Conservation (phyloP, 1,284 basidiomycete genomes). For the Nidula niveotomentosa region DNA sequence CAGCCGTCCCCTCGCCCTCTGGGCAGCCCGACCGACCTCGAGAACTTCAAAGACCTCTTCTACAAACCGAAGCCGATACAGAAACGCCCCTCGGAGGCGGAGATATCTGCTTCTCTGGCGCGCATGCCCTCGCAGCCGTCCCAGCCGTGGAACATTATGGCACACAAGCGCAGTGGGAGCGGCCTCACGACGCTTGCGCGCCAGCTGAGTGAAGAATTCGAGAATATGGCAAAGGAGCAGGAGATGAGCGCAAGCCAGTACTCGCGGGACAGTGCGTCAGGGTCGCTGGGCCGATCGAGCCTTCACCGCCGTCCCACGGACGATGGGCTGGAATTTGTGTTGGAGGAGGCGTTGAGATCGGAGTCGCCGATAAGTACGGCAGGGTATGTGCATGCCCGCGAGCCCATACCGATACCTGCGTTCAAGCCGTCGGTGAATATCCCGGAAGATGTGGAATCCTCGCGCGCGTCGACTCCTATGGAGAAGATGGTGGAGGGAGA, state of each 20-base stretch:
- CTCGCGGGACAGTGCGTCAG: conserved; percentile 20
- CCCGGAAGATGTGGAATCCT: conserved; percentile 68
- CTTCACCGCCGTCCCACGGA: conserved; percentile 14
- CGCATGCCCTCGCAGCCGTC: conserved; percentile 12
- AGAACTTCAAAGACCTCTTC: conserved; percentile 70
- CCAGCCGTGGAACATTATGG: conserved; percentile 15
- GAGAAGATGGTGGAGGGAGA: conserved; percentile 20
- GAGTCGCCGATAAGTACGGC: conserved; percentile 12
- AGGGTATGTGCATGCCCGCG: conserved; percentile 9
- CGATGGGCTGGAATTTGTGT: conserved; percentile 27
- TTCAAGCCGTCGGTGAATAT: conserved; percentile 43
- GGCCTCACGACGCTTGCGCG: conserved; percentile 62
- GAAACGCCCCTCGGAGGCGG: conserved; percentile 13
- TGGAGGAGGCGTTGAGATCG: conserved; percentile 20
- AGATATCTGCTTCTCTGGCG: conserved; percentile 14
- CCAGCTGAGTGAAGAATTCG: conserved; percentile 61
- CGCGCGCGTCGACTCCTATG: conserved; percentile 50
- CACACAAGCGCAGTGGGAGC: conserved; percentile 32
- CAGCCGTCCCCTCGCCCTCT: conserved; percentile 45
- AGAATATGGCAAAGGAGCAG: conserved; percentile 28
- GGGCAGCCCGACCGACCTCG: conserved; percentile 60
- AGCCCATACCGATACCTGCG: conserved; percentile 19
- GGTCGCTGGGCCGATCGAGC: conserved; percentile 6
- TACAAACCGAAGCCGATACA: conserved; percentile 41
- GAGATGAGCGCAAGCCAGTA: conserved; percentile 19